Evolutionary conservation across 2,329 filamentous ascomycete species (phyloP), one percentile per base, ranked within the genome.

Genomic region (Trematosphaeria pertusa): DNA sequence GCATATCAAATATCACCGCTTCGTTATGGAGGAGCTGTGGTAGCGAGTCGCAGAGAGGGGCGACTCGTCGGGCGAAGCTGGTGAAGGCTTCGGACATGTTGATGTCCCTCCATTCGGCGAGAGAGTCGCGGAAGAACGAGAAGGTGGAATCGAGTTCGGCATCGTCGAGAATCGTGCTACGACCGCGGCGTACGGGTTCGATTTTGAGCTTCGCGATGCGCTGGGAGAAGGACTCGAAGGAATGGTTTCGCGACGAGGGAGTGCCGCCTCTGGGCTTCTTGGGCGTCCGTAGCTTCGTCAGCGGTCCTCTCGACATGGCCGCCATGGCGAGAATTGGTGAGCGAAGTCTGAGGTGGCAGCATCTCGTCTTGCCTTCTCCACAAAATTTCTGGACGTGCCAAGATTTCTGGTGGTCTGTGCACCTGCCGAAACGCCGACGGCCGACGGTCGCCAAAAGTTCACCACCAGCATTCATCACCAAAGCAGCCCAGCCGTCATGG

Each of bases 1-100:
- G 78, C 49, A 87, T 71, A 30, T 84, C 84, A 81, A 96, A 88
- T 58, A 99, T 94, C 69, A 84, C 84, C 58, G 89, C 84, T 74
- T 96, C 87, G 72, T 96, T 89, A 76, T 97, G 89, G 50, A 99
- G 78, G 56, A 99, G 88, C 72, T 97, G 91, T 17, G 92, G 87
- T 33, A 99, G 81, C 66, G 87, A 97, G 72, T 97, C 92, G 77
- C 86, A 93, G 43, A 96, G 80, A 43, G 89, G 86, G 59, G 83
- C 79, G 36, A 90, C 85, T 68, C 89, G 84, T 54, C 86, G 84
- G 58, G 86, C 82, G 74, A 99, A 97, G 32, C 80, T 77, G 37
- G 84, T 84, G 66, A 96, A 99, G 26, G 80, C 83, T 54, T 88
- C 86, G 12, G 93, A 91, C 53, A 97, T 79, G 73, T 97, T 97